Percentiles rank a stretch among this genome's conserved stretches.
phyloP scores from a whole-genome alignment of 2,329 filamentous ascomycete species.

The Colletotrichum tabaci region DNA sequence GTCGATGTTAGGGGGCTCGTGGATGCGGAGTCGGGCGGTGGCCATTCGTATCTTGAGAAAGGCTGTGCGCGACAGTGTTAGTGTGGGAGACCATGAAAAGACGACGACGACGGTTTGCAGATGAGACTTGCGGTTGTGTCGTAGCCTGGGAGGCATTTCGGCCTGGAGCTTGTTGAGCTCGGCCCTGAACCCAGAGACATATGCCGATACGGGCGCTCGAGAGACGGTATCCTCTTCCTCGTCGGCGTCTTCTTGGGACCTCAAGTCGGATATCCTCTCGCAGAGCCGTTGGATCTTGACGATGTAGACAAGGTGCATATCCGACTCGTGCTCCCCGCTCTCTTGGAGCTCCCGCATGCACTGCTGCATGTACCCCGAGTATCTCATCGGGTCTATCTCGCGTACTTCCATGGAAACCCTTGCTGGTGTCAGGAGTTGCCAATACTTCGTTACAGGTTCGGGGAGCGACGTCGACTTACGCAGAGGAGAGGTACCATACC shows the following conservation, averaged over 20 bases:
- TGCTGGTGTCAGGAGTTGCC: constrained; percentile 44
- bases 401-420: constrained; percentile 59
- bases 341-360: constrained; percentile 63
- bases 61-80: constrained; percentile 46
- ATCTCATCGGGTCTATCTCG: constrained; percentile 64
- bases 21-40: constrained; percentile 60
- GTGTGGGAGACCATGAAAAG: background rate
- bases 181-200: constrained; percentile 61
- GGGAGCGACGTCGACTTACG: constrained; percentile 54
- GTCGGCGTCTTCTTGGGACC: constrained; percentile 52
- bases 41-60: constrained; percentile 58
- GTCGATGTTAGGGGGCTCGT: constrained; percentile 64
- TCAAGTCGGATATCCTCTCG: constrained; percentile 63
- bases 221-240: constrained; percentile 54
- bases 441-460: rapidly evolving
- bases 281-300: constrained; percentile 65
- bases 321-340: constrained; percentile 61
- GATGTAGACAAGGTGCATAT: constrained; percentile 62
- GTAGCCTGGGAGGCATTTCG: constrained; percentile 53
- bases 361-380: constrained; percentile 66
- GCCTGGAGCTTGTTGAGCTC: constrained; percentile 61
- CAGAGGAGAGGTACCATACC: constrained; percentile 68
- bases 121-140: constrained; percentile 54
- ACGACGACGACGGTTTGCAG: background rate
- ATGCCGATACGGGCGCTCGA: constrained; percentile 60